Evolutionary conservation across 2,329 filamentous ascomycete genomes (phyloP).

Genomic region (Trichoderma pleuroti): DNA sequence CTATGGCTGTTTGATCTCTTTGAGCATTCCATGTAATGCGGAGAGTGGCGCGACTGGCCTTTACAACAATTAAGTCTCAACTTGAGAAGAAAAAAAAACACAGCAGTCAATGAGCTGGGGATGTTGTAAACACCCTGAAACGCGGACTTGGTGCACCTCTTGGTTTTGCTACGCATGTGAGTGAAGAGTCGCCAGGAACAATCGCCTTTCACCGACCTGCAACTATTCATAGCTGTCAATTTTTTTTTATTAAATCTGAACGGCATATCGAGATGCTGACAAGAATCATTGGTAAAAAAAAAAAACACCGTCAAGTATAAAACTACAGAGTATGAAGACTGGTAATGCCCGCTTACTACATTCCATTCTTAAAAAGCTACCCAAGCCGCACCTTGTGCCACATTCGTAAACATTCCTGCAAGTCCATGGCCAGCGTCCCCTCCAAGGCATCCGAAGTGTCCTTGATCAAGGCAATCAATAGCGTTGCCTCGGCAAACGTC

Average conservation of each 20-base stretch:
- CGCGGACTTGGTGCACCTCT: background rate
- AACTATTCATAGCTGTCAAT: background rate
- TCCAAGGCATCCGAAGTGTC: conserved; percentile 44
- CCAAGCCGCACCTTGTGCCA: conserved; percentile 53
- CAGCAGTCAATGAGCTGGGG: background rate
- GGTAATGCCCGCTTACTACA: background rate
- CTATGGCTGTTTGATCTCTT: background rate
- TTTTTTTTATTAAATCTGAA: background rate
- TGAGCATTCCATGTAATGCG: background rate
- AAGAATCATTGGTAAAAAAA: background rate
- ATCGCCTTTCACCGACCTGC: background rate
- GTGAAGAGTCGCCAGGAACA: background rate
- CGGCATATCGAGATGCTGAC: background rate
- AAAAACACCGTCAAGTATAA: background rate
- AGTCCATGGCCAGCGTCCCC: conserved; percentile 47
- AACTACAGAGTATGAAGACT: background rate
- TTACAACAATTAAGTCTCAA: background rate
- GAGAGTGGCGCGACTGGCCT: background rate
- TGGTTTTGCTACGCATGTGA: background rate
- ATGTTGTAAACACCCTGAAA: background rate
- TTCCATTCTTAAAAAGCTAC: conserved; percentile 24
- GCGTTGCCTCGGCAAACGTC: conserved; percentile 46
- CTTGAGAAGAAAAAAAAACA: background rate
- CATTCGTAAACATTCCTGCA: conserved; percentile 53
- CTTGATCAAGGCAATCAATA: conserved; percentile 47